These are phyloP conservation scores for Ambispora gerdemannii DNA, from an alignment of 192 early-diverging fungal species.

Conservation along the genomic window DNA sequence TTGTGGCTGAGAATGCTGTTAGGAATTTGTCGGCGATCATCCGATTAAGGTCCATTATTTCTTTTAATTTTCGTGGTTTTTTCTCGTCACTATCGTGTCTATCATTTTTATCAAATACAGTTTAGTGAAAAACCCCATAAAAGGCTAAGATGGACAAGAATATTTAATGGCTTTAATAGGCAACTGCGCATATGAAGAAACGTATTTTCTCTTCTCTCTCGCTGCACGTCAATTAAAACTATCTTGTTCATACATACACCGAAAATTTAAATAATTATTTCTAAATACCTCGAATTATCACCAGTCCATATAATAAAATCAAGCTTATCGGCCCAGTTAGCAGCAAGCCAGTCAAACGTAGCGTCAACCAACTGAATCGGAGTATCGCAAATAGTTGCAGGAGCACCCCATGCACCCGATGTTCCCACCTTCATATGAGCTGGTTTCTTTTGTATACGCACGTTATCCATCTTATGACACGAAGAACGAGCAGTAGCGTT, in stretches of 20 bases:
- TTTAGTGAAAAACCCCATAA: not conserved
- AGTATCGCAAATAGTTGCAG: constrained; percentile 62
- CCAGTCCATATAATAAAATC: constrained; percentile 81
- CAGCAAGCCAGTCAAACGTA: constrained; percentile 57
- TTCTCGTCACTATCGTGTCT: constrained; percentile 72
- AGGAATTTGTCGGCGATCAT: constrained; percentile 45
- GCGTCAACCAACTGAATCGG: constrained; percentile 55
- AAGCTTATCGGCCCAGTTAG: constrained; percentile 46
- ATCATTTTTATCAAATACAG: too few relatives aligned
- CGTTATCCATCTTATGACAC: constrained; percentile 50
- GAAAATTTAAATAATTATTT: not conserved
- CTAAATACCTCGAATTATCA: constrained; percentile 67
- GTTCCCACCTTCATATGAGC: constrained; percentile 33
- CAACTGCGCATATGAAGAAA: too few relatives aligned
- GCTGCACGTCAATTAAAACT: too few relatives aligned
- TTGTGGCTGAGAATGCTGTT: constrained; percentile 46
- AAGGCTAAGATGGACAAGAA: not conserved
- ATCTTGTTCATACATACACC: not conserved
- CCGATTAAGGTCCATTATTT: constrained; percentile 59
- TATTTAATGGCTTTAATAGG: too few relatives aligned
- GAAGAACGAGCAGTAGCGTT: constrained; percentile 58
- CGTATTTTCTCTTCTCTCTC: too few relatives aligned
- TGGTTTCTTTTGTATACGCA: constrained; percentile 29
- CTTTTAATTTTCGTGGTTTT: constrained; percentile 57
- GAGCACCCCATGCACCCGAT: constrained; percentile 58